Evolutionary conservation across 140 eudicot species (phyloP).

Genomic region (Erigeron philadelphicus): DNA sequence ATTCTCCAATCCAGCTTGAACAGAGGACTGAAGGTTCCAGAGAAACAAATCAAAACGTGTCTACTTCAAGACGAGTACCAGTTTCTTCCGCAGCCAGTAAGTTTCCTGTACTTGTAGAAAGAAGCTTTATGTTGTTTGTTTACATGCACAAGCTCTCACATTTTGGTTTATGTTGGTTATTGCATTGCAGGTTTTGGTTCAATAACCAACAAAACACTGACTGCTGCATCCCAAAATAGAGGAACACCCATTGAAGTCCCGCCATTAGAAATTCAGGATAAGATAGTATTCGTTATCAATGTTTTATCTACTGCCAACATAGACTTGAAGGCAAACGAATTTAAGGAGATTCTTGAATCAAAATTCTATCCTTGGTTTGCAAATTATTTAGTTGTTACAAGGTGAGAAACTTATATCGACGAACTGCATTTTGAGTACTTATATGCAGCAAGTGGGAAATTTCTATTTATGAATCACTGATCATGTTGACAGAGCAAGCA

Average conservation of each 20-base stretch:
- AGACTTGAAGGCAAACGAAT: conserved; percentile 65
- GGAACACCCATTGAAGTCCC: conserved; percentile 62
- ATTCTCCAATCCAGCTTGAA: conserved; percentile 54
- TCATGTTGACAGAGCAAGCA: conserved; percentile 42
- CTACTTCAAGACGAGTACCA: conserved; percentile 41
- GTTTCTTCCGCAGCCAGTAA: conserved; percentile 43
- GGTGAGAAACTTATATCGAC: conserved; percentile 30
- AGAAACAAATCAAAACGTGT: conserved; percentile 39
- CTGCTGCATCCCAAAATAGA: conserved; percentile 45
- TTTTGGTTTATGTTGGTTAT: conserved; percentile 8
- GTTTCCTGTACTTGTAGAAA: conserved; percentile 5
- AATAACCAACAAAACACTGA: conserved; percentile 7
- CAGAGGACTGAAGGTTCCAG: conserved; percentile 51
- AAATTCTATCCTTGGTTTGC: conserved; percentile 72
- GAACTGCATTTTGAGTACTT: background rate
- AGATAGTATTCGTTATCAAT: conserved; percentile 50
- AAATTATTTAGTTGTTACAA: conserved; percentile 63
- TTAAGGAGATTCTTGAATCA: conserved; percentile 44
- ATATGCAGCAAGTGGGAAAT: background rate
- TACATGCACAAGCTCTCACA: background rate
- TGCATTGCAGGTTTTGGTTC: conserved; percentile 52
- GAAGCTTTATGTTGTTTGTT: background rate
- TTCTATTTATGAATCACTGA: conserved; percentile 14
- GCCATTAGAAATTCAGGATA: conserved; percentile 58
- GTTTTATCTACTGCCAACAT: conserved; percentile 46